Evolutionary conservation across 2,329 filamentous ascomycete species (phyloP), one percentile per base, ranked within the genome.

Genomic region (Incumbomyces delicatus): DNA sequence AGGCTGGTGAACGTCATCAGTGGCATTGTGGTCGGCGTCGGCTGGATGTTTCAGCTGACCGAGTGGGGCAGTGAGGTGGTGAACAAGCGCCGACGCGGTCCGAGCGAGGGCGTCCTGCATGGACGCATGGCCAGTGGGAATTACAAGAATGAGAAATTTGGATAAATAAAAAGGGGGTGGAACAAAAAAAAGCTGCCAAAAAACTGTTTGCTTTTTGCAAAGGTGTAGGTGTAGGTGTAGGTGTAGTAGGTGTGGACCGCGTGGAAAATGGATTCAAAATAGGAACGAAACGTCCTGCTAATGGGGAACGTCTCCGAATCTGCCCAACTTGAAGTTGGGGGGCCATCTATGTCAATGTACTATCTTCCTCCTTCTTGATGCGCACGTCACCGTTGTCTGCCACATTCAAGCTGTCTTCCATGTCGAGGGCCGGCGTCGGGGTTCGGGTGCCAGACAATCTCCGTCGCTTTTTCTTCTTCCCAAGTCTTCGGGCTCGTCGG

Each of bases 1-100:
- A 81, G 90, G 62, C 68, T 95, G 42, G 82, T 96, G 54, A 98
- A 98, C 66, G 84, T 96, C 14, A 74, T 95, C 10, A 86, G 81
- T 50, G 92, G 92, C 12, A 87, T 95, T 16, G 71, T 98, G 54
- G 92, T 98, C 4, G 87, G 90, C 1, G 89, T 89, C 2, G 87
- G 94, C 53, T 98, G 92, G 92, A 76, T 85, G 42, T 96, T 86
- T 65, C 87, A 88, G 54, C 71, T 98, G 53, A 81, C 72, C 41
- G 85, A 90, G 53, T 95, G 87, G 85, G 69, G 74, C 1, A 60
- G 64, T 22, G 77, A 80, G 49, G 58, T 74, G 30, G 64, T 66
- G 58, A 68, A 68, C 6, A 57, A 62, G 41, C 70, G 63, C 55
- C 61, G 62, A 39, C 14, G 44, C 6, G 20, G 44, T 7, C 11